phyloP scores from a whole-genome alignment of 805 yeast genomes.

The Candida ipomoeae region DNA sequence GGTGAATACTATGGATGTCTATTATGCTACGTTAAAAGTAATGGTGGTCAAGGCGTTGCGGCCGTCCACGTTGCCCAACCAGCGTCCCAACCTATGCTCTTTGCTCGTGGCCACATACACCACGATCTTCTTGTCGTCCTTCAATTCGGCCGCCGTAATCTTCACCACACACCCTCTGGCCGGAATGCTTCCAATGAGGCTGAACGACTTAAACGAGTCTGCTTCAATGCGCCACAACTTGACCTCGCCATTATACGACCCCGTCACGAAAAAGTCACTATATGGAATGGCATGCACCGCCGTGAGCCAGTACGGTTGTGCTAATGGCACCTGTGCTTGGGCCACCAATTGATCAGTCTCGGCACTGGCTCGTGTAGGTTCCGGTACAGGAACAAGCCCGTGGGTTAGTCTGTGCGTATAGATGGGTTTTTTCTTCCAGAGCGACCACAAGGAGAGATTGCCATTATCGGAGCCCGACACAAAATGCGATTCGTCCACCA shows the following conservation, averaged over 20 bases:
- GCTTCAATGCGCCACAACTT: conserved; percentile 74
- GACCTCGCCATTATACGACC: conserved; percentile 81
- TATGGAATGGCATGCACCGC: conserved; percentile 78
- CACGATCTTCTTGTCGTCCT: conserved; percentile 45
- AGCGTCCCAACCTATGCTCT: conserved; percentile 86
- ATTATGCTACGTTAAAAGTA: conserved; percentile 26
- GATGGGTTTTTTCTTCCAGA: conserved; percentile 84
- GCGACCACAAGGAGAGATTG: conserved; percentile 82
- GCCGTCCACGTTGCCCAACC: conserved; percentile 60
- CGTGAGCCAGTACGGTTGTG: conserved; percentile 84
- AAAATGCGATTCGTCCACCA: conserved; percentile 90
- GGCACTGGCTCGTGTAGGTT: conserved; percentile 38
- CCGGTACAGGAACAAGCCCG: conserved; percentile 55
- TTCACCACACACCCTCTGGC: conserved; percentile 69
- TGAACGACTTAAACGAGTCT: conserved; percentile 60
- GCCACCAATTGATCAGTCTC: conserved; percentile 53
- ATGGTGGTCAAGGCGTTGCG: conserved; percentile 61
- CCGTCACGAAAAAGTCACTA: conserved; percentile 77
- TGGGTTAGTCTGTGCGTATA: conserved; percentile 69
- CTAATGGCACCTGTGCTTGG: conserved; percentile 55
- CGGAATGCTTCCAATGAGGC: conserved; percentile 49
- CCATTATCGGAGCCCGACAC: conserved; percentile 97
- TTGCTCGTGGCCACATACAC: conserved; percentile 66
- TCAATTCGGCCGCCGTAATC: conserved; percentile 53
- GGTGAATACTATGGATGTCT: neutral